A percentile compares a stretch with the other conserved stretches of the same genome.
Conservation (phyloP, 139 green algal species). For the Chlorella sorokiniana region DNA sequence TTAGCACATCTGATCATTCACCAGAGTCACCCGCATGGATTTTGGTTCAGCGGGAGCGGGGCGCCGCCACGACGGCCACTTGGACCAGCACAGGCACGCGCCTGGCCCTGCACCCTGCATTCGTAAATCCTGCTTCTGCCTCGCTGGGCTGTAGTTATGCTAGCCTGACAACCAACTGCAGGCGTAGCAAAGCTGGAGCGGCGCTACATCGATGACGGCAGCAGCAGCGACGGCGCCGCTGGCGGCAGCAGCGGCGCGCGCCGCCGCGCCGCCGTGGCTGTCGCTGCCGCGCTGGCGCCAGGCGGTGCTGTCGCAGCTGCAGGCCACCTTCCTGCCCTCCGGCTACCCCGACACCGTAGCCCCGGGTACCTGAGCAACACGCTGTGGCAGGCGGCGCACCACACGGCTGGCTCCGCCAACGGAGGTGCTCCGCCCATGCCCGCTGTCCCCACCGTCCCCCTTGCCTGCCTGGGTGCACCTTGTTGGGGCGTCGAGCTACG, state of each 20-base stretch:
- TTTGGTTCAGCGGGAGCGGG: neutral
- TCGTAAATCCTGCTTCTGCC: neutral
- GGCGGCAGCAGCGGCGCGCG: neutral
- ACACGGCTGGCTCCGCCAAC: slow-evolving; percentile 35
- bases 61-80: neutral
- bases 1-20: no score
- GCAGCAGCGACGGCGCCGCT: neutral
- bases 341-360: slow-evolving; percentile 36
- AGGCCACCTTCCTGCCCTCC: slow-evolving; percentile 42
- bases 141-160: neutral
- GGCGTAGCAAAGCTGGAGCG: slow-evolving; percentile 2
- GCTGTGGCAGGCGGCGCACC: slow-evolving; percentile 42
- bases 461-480: neutral
- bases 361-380: slow-evolving; percentile 43
- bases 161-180: neutral
- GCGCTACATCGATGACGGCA: neutral
- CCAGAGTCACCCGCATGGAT: neutral
- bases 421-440: slow-evolving; percentile 8
- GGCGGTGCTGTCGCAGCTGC: slow-evolving; percentile 21
- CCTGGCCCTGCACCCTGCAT: neutral
- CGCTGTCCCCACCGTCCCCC: no score
- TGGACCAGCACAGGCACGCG: neutral
- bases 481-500: neutral
- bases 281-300: slow-evolving; percentile 10
- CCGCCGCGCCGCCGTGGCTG: neutral